Evolutionary conservation across 2,329 filamentous ascomycete genomes (phyloP).

Genomic region (Colletotrichum somersetense): DNA sequence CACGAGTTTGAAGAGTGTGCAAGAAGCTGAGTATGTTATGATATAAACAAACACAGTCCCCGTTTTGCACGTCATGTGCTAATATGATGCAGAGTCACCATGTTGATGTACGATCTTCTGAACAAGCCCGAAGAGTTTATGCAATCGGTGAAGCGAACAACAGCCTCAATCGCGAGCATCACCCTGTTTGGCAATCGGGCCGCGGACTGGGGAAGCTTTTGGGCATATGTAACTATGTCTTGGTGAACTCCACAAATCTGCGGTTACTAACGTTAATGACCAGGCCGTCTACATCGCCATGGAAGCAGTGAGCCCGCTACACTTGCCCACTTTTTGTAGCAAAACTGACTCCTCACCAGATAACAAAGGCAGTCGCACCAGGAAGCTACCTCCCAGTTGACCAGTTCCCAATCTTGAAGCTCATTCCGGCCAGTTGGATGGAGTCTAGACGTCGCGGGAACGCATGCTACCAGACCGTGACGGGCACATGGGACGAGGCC

Average conservation of each 20-base stretch:
- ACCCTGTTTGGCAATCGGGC: constrained; percentile 22
- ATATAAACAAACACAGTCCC: fast-evolving
- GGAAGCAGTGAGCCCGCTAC: background rate
- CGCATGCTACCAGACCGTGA: constrained; percentile 56
- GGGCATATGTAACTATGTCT: constrained; percentile 11
- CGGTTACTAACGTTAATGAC: background rate
- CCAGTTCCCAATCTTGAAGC: constrained; percentile 58
- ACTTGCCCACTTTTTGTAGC: too few relatives aligned
- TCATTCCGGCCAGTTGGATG: constrained; percentile 57
- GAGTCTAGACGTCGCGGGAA: constrained; percentile 55
- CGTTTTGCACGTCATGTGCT: background rate
- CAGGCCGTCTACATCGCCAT: constrained; percentile 25
- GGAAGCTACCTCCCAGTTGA: constrained; percentile 64
- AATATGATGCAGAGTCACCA: background rate
- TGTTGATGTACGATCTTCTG: constrained; percentile 26
- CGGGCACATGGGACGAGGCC: constrained; percentile 54
- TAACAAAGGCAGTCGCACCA: constrained; percentile 57
- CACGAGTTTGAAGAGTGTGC: constrained; percentile 55
- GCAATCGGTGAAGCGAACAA: constrained; percentile 17
- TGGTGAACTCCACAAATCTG: fast-evolving
- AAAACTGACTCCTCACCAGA: background rate
- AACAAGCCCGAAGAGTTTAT: constrained; percentile 17
- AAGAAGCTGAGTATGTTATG: constrained; percentile 59
- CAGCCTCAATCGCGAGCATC: constrained; percentile 24
- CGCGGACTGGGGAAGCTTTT: constrained; percentile 16